These are phyloP conservation scores for Phytophthora vignae DNA, from an alignment of 352 stramenopile genomes.

Conservation along the genomic window DNA sequence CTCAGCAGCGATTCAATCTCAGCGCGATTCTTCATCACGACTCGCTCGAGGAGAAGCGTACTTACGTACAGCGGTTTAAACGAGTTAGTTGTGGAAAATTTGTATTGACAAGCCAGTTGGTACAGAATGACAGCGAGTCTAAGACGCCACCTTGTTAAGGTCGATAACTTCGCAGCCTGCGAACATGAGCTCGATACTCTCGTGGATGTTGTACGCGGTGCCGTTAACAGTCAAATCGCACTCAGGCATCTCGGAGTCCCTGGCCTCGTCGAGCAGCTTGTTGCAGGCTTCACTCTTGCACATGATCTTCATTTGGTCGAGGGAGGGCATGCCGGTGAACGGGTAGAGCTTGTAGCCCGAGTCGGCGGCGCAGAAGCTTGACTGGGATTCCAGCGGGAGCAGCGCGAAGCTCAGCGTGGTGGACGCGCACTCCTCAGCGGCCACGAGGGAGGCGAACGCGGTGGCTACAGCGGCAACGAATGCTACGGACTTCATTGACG, in stretches of 20 bases:
- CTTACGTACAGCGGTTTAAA: background rate
- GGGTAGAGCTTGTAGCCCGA: conserved; percentile 48
- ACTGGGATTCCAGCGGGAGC: conserved; percentile 41
- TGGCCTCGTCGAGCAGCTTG: conserved; percentile 35
- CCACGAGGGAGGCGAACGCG: conserved; percentile 18
- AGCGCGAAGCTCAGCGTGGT: conserved; percentile 44
- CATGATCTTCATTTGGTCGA: conserved; percentile 33
- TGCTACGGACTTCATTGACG: conserved; percentile 42
- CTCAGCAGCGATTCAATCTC: no score
- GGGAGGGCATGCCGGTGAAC: conserved; percentile 44
- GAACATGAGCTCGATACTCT: conserved; percentile 39
- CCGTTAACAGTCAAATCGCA: conserved; percentile 43
- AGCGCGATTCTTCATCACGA: no score
- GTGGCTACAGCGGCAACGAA: conserved; percentile 25
- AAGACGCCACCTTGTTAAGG: conserved; percentile 29
- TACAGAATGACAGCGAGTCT: background rate
- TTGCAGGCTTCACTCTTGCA: conserved; percentile 42
- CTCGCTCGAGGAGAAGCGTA: no score
- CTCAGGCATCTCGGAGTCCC: conserved; percentile 37
- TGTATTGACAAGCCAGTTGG: background rate
- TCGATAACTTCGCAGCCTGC: conserved; percentile 33
- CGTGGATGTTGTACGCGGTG: conserved; percentile 44
- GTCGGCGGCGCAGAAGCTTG: conserved; percentile 29
- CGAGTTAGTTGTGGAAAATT: background rate
- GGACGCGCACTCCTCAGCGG: conserved; percentile 36